phyloP scores from a whole-genome alignment of 2,329 filamentous ascomycete genomes.

The Atkinsonella texensis region DNA sequence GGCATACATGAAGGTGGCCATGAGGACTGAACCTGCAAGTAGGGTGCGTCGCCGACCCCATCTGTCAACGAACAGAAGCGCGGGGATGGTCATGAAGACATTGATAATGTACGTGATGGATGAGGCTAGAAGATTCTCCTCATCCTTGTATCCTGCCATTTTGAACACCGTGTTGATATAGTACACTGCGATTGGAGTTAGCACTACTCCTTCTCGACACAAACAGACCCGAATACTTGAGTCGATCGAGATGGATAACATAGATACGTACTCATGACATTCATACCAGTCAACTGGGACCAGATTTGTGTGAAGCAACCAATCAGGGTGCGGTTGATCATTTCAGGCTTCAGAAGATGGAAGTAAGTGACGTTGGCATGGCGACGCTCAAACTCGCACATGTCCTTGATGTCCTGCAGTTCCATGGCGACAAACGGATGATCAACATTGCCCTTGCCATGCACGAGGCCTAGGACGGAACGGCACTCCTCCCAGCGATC shows the following conservation, averaged over 20 bases:
- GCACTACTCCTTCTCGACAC: too few species aligned
- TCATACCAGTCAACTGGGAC: slow-evolving; percentile 45
- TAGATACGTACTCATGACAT: slow-evolving; percentile 39
- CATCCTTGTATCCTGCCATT: slow-evolving; percentile 28
- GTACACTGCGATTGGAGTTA: slow-evolving; percentile 34
- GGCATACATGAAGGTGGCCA: slow-evolving; percentile 48
- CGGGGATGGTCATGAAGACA: slow-evolving; percentile 65
- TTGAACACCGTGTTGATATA: slow-evolving; percentile 40
- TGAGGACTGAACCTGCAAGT: slow-evolving; percentile 52
- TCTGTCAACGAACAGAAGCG: slow-evolving; percentile 60
- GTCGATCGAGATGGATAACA: not conserved
- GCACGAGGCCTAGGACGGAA: slow-evolving; percentile 42
- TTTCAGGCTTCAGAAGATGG: slow-evolving; percentile 61
- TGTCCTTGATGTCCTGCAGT: slow-evolving; percentile 59
- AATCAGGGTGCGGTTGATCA: slow-evolving; percentile 39
- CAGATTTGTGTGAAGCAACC: slow-evolving; percentile 42
- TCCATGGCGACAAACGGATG: slow-evolving; percentile 56
- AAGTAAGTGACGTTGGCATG: slow-evolving; percentile 58
- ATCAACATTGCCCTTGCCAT: slow-evolving; percentile 52
- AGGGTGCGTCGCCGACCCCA: slow-evolving; percentile 64
- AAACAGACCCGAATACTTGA: not conserved
- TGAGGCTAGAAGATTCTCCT: slow-evolving; percentile 41
- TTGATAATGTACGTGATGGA: slow-evolving; percentile 60
- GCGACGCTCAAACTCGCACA: slow-evolving; percentile 59
- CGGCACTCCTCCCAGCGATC: slow-evolving; percentile 49